phyloP scores from a whole-genome alignment of 768 basidiomycete species.

The Psilocybe cubensis region DNA sequence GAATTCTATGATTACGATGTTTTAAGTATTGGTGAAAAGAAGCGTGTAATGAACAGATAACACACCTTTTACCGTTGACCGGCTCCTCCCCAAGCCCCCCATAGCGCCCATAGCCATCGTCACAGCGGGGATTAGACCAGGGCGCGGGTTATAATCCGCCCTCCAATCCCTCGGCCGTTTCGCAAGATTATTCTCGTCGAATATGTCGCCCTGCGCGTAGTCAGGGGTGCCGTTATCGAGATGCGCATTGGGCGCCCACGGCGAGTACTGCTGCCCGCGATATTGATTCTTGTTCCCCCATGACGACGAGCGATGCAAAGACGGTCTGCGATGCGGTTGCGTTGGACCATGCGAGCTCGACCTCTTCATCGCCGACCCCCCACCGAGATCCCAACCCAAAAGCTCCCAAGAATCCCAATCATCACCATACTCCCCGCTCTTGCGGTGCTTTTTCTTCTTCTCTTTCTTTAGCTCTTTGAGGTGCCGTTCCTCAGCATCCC shows the following conservation, averaged over 20 bases:
- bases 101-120: constrained; percentile 30
- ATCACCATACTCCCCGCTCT: constrained; percentile 6
- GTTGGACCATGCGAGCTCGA: constrained; percentile 20
- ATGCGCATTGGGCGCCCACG: not conserved
- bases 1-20: constrained; percentile 20
- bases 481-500: not conserved
- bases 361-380: constrained; percentile 14
- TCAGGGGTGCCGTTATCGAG: constrained; percentile 14
- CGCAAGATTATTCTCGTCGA: constrained; percentile 37
- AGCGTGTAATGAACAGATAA: not conserved
- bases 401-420: not conserved
- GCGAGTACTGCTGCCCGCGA: not conserved
- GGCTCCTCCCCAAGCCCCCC: constrained; percentile 27
- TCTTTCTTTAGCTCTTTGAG: not conserved
- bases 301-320: constrained; percentile 22
- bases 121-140: constrained; percentile 16
- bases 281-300: constrained; percentile 11
- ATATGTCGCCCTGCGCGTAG: constrained; percentile 31
- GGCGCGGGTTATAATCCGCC: constrained; percentile 37
- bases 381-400: not conserved
- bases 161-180: constrained; percentile 47
- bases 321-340: not conserved
- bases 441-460: constrained; percentile 17
- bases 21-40: not conserved
- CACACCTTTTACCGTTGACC: constrained; percentile 38